Evolutionary conservation across 2,329 filamentous ascomycete species (phyloP).

Genomic region (Penicillium paneum): DNA sequence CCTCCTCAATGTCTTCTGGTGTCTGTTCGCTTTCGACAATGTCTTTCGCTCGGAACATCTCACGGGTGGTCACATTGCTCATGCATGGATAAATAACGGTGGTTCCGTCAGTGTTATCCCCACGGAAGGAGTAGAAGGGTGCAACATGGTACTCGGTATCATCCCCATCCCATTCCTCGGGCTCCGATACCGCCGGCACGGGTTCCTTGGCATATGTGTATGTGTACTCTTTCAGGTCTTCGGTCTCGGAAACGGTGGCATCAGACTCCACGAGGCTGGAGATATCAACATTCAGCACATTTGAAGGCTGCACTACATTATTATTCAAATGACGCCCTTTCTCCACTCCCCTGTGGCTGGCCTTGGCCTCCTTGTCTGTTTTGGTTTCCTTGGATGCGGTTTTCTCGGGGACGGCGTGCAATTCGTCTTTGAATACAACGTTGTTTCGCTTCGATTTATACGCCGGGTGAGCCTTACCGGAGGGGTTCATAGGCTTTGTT

Average conservation of each 20-base stretch:
- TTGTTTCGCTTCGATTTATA: slow-evolving; percentile 51
- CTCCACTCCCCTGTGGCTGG: slow-evolving; percentile 9
- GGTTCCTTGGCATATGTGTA: slow-evolving; percentile 18
- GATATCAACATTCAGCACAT: background rate
- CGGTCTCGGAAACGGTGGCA: slow-evolving; percentile 12
- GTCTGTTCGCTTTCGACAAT: slow-evolving; percentile 66
- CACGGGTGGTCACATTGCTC: slow-evolving; percentile 58
- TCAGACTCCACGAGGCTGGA: slow-evolving; percentile 18
- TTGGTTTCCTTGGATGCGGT: slow-evolving; percentile 32
- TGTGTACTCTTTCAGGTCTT: slow-evolving; percentile 11
- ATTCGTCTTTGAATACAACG: slow-evolving; percentile 54
- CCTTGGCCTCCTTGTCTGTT: slow-evolving; percentile 9
- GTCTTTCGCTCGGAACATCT: slow-evolving; percentile 66
- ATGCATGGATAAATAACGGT: slow-evolving; percentile 67
- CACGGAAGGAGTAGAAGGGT: slow-evolving; percentile 71
- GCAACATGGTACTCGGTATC: slow-evolving; percentile 71
- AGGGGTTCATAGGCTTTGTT: slow-evolving; percentile 31
- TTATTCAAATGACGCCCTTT: background rate
- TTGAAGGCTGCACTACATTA: slow-evolving; percentile 6
- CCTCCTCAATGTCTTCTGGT: slow-evolving; percentile 77
- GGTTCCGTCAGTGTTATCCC: slow-evolving; percentile 67
- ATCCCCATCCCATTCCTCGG: slow-evolving; percentile 74
- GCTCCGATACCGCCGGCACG: slow-evolving; percentile 44
- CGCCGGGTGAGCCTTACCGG: slow-evolving; percentile 33
- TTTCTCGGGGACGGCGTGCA: slow-evolving; percentile 36